Base-by-base conservation (phyloP, 345 rosid species). In the Salix purpurea region DNA sequence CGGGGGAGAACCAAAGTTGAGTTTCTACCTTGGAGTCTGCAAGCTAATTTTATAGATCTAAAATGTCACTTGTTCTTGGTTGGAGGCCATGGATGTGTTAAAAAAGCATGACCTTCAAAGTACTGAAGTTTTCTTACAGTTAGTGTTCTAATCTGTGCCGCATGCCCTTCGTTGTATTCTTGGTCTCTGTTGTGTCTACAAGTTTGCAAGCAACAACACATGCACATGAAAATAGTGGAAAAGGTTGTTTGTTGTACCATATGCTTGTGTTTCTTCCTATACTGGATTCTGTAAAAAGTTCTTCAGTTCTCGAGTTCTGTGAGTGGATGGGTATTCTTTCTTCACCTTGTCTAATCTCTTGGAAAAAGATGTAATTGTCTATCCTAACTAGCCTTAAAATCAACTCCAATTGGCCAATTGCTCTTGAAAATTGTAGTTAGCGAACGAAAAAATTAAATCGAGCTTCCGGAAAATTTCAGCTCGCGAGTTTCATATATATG, bases 1-100 rank as follows among this genome's bases (percentile, higher is more conserved):
- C n/a, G 19, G 15, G 68, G 36, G 24, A 21, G 34, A 52, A 60
- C 16, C 18, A 10, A 40, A n/a, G 26, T 76, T 48, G 62, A 52
- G 13, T 50, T 66, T 37, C 36, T 67, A 28, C 23, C n/a, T 74
- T 46, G 48, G 74, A 69, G 74, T 69, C 54, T 60, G 44, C 18
- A 58, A 56, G 67, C 78, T 69, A 54, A 40, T 69, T 40, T 61
- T 67, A 71, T 65, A 52, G 76, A 52, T 52, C 39, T 65, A 52
- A 65, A 71, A 50, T 65, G 56, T 50, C 5, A 71, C 15, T 19
- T 76, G 18, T 60, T 52, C n/a, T 39, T 56, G 64, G 71, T 37
- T 7, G 54, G 48, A 37, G 64, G 48, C 16, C 21, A 32, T 73
- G 28, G 46, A 40, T 69, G 54, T 42, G 69, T 42, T 69, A n/a